Percentiles rank a stretch among this genome's conserved stretches.
These are phyloP conservation scores for Coniochaeta prunicola DNA, from an alignment of 2,329 filamentous ascomycete species.

Conservation along the genomic window DNA sequence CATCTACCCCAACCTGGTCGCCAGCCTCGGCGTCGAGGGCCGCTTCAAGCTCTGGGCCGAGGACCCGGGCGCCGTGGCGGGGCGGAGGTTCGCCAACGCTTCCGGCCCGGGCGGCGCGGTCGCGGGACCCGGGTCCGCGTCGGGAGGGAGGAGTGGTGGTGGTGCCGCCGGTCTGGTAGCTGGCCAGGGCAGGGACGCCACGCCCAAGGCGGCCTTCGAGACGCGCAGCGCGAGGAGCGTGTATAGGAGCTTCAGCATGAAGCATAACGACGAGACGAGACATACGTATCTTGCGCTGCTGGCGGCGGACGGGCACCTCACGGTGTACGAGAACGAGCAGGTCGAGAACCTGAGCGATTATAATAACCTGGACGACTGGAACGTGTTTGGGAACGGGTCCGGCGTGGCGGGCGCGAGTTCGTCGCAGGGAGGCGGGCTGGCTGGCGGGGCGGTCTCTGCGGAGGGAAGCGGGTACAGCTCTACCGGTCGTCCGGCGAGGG, in stretches of 20 bases:
- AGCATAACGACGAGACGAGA: constrained; percentile 67
- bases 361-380: constrained; percentile 67
- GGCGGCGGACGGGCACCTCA: constrained; percentile 72
- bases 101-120: constrained; percentile 1
- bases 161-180: not conserved
- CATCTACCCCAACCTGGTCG: constrained; percentile 77
- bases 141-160: not conserved
- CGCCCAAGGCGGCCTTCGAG: constrained; percentile 44
- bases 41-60: constrained; percentile 91
- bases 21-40: constrained; percentile 83
- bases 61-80: constrained; percentile 72
- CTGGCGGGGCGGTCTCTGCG: not conserved
- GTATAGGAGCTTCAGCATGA: constrained; percentile 80
- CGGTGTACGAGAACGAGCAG: constrained; percentile 77
- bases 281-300: constrained; percentile 84
- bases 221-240: constrained; percentile 53
- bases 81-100: constrained; percentile 71
- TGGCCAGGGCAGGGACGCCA: constrained; percentile 10
- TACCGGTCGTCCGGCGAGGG: constrained; percentile 51
- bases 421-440: not conserved
- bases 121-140: not conserved
- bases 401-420: not conserved
- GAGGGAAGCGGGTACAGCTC: not conserved
- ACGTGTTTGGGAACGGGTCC: constrained; percentile 38
- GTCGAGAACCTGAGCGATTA: constrained; percentile 76